Evolutionary conservation across 257 asterid genomes (phyloP).

Genomic region (Solanum chaucha): DNA sequence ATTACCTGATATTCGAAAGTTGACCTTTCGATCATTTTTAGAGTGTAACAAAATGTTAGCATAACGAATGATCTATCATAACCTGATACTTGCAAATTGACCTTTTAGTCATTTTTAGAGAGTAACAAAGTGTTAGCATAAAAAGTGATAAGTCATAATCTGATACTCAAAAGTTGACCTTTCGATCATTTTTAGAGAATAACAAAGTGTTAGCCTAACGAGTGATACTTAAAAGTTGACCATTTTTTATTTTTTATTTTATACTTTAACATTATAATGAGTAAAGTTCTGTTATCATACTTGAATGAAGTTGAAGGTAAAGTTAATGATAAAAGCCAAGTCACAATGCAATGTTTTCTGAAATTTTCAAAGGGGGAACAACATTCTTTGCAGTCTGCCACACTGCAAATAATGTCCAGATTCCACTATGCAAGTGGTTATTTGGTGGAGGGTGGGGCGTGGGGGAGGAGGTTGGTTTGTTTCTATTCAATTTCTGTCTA

Average conservation of each 20-base stretch:
- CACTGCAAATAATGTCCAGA: conserved; percentile 7
- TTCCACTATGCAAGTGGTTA: conserved; percentile 2
- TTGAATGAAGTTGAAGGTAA: background rate
- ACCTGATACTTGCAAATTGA: no score
- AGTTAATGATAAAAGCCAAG: background rate
- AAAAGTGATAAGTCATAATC: no score
- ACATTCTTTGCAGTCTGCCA: conserved; percentile 15
- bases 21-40: no score
- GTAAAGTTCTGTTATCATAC: background rate
- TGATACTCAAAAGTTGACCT: no score
- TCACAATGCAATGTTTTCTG: background rate
- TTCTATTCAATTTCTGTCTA: conserved; percentile 1
- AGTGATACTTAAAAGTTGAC: background rate
- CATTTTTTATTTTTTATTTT: background rate
- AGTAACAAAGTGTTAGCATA: no score
- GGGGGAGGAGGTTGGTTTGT: background rate
- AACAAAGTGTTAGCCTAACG: background rate
- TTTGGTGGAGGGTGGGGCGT: background rate
- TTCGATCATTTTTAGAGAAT: background rate
- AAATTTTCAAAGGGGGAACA: conserved; percentile 4
- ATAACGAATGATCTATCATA: no score
- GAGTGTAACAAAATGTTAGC: no score
- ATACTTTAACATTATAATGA: background rate
- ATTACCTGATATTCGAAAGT: no score
- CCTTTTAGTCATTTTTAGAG: no score